Conservation (phyloP, 2,329 filamentous ascomycete species). For the Tolypocladium inflatum region DNA sequence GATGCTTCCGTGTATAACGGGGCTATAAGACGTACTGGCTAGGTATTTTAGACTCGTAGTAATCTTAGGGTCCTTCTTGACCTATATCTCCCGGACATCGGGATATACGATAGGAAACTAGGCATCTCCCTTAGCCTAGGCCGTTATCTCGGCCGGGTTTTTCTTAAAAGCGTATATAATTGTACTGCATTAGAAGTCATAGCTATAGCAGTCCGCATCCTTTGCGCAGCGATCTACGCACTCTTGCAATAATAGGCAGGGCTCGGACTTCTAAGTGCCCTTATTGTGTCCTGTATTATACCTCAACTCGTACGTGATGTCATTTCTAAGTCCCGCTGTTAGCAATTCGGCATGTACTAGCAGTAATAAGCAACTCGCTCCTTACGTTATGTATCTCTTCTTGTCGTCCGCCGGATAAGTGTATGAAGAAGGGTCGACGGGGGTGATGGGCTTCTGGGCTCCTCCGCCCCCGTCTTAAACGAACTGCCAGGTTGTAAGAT, state of each 20-base stretch:
- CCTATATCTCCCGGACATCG: neutral
- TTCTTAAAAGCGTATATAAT: constrained; percentile 1
- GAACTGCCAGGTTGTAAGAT: neutral
- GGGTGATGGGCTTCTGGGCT: neutral
- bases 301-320: constrained; percentile 4
- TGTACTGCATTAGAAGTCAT: neutral
- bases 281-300: constrained; percentile 1
- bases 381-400: constrained; percentile 2
- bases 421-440: neutral
- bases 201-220: constrained; percentile 1
- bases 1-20: too few relatives aligned
- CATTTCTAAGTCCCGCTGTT: neutral
- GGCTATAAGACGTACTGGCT: neutral
- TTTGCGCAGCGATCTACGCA: constrained; percentile 3
- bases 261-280: neutral
- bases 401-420: neutral
- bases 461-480: too few relatives aligned
- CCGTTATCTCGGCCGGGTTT: neutral
- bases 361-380: neutral
- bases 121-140: neutral
- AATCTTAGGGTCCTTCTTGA: neutral
- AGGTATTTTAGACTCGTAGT: neutral
- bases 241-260: constrained; percentile 1
- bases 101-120: constrained; percentile 1
- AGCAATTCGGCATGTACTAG: neutral